Conservation (phyloP, 495 filamentous ascomycete species). For the Neurospora sp. region DNA sequence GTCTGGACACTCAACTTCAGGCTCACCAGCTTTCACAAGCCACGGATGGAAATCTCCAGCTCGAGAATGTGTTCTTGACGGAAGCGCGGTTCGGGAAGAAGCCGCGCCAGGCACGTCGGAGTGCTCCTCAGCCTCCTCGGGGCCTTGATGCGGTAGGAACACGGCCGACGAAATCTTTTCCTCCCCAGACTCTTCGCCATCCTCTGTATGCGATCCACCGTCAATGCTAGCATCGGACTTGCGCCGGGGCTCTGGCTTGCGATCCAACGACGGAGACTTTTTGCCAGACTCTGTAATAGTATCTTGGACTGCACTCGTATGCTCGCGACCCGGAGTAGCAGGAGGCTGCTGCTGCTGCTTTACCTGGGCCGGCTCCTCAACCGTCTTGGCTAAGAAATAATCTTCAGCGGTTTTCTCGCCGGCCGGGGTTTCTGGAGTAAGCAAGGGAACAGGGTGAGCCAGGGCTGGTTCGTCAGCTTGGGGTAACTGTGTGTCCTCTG, state of each 20-base stretch:
- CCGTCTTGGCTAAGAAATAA: slow-evolving; percentile 7
- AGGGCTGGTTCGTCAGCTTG: background rate
- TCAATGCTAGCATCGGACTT: slow-evolving; percentile 22
- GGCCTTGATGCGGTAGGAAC: slow-evolving; percentile 79
- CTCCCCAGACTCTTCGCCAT: slow-evolving; percentile 76
- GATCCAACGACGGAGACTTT: background rate
- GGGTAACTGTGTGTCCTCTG: slow-evolving; percentile 2
- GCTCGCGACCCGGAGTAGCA: background rate
- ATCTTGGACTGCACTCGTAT: background rate
- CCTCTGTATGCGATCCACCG: slow-evolving; percentile 38
- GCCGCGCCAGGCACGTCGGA: slow-evolving; percentile 26
- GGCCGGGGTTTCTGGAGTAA: slow-evolving; percentile 7
- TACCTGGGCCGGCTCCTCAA: background rate
- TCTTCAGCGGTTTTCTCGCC: slow-evolving; percentile 13
- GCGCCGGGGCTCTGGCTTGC: slow-evolving; percentile 10
- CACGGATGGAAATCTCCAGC: slow-evolving; percentile 34
- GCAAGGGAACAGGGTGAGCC: slow-evolving; percentile 7
- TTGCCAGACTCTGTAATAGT: background rate
- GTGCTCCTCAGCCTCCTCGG: slow-evolving; percentile 41
- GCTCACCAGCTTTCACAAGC: slow-evolving; percentile 41
- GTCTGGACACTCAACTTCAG: slow-evolving; percentile 27
- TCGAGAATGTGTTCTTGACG: slow-evolving; percentile 19
- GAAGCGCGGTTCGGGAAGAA: slow-evolving; percentile 9
- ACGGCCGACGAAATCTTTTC: slow-evolving; percentile 93
- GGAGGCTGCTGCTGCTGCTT: slow-evolving; percentile 1